Evolutionary conservation across 2,329 filamentous ascomycete species (phyloP), one percentile per base, ranked within the genome.

Genomic region (Ambrosiella xylebori): DNA sequence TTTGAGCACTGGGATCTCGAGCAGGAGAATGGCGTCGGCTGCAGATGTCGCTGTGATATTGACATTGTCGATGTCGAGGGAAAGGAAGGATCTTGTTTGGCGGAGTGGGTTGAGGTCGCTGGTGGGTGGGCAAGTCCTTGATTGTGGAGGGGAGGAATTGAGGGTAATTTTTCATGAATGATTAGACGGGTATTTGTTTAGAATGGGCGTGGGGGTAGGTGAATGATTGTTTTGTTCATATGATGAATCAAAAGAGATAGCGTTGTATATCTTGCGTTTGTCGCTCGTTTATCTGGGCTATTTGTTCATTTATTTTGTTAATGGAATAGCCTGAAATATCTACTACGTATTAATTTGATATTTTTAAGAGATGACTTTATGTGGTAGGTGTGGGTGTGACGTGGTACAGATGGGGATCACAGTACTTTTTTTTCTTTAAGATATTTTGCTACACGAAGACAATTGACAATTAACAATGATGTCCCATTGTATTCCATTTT

Each of bases 11-110:
- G 83, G 71, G 93, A 98, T 68, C 73, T 83, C 6, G 84, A 85
- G 64, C 90, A 93, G 73, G 90, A 96, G 73, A 97, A 97, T 65
- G 93, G 93, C 41, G 90, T 98, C 7, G 93, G 93, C 41, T 98
- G 93, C 73, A 83, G 93, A 66, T 98, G 93, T 75, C 84, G 86
- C 68, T 98, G 93, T 70, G 93, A 98, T 67, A 96, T 89, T 3
- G 93, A 98, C 68, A 94, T 97, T 67, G 88, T 91, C 56, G 93
- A 98, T 67, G 90, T 98, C 35, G 93, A 98, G 73, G 90, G 89
- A 70, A 98, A 97, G 71, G 87, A 95, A 68, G 93, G 93, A 61
- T 95, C 88, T 64, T 98, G 93, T 72, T 76, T 96, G 59, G 80
- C 88, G 8, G 89, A 98, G 71, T 98, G 93, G 93, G 93, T 98